Conservation (phyloP, 2,329 filamentous ascomycete genomes). For the Neocucurbitaria cava region DNA sequence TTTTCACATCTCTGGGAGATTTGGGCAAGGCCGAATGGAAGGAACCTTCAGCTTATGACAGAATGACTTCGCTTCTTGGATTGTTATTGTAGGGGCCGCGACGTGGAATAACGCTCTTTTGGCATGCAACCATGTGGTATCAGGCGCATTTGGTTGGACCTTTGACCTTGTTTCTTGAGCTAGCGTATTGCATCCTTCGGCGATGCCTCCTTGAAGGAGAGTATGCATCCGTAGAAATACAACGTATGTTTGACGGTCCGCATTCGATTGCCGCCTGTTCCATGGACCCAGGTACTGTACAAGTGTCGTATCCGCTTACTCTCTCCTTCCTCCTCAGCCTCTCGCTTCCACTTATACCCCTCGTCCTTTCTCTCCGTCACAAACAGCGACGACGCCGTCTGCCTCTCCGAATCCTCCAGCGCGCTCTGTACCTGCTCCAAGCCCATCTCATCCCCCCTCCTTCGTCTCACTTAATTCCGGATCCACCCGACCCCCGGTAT, state of each 20-base stretch:
- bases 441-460: conserved; percentile 48
- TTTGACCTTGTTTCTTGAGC: conserved; percentile 10
- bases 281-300: too few relatives aligned
- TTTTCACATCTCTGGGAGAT: conserved; percentile 17
- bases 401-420: conserved; percentile 6
- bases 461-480: conserved; percentile 46
- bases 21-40: not conserved
- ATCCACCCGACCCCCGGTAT: conserved; percentile 52
- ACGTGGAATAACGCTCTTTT: conserved; percentile 8
- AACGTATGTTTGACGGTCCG: conserved; percentile 3
- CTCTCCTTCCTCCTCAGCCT: not conserved
- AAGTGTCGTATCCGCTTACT: not conserved
- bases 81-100: conserved; percentile 6
- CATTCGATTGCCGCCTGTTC: not conserved
- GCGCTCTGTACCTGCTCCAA: conserved; percentile 22
- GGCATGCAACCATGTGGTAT: not conserved
- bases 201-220: conserved; percentile 10
- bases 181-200: conserved; percentile 9
- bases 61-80: conserved; percentile 25
- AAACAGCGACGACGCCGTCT: conserved; percentile 2
- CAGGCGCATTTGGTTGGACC: conserved; percentile 1
- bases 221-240: conserved; percentile 13
- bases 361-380: not conserved
- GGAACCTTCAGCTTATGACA: conserved; percentile 12
- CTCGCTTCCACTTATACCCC: not conserved